These are phyloP conservation scores for Eragrostis nindensis DNA, from an alignment of 176 grass and related monocot genomes.

Conservation along the genomic window DNA sequence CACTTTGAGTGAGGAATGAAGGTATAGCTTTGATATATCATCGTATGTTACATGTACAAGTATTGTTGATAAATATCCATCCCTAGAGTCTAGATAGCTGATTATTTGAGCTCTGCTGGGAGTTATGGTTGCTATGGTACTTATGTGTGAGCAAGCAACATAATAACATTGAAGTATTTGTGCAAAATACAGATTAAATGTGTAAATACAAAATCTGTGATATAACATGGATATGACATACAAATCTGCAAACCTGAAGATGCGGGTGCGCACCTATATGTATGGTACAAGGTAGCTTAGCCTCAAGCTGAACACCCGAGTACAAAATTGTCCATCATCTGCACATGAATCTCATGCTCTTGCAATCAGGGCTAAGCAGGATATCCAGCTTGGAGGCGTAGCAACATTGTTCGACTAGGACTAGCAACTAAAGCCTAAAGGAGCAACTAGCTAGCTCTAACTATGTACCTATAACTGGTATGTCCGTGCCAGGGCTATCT, in stretches of 20 bases:
- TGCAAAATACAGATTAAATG: background rate
- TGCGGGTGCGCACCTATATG: background rate
- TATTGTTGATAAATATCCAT: conserved; percentile 20
- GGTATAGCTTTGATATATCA: conserved; percentile 44
- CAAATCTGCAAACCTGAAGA: conserved; percentile 19
- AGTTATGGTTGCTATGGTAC: background rate
- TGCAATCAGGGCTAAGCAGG: conserved; percentile 38
- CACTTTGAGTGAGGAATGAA: conserved; percentile 49
- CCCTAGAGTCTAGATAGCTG: background rate
- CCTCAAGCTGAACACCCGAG: conserved; percentile 40
- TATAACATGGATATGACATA: conserved; percentile 10
- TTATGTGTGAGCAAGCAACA: background rate
- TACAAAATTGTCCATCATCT: conserved; percentile 45
- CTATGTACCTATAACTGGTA: conserved; percentile 33
- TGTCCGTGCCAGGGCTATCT: background rate
- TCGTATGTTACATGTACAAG: background rate
- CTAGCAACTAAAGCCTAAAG: conserved; percentile 8
- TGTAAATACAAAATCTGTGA: conserved; percentile 8
- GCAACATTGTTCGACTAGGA: background rate
- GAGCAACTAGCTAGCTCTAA: conserved; percentile 10
- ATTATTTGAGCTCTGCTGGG: background rate
- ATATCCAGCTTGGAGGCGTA: conserved; percentile 29
- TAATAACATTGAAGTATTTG: background rate
- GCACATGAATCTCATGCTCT: background rate
- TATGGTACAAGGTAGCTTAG: conserved; percentile 11